Evolutionary conservation across 805 yeast species (phyloP), one percentile per base, ranked within the genome.

Genomic region (Ogataea degrootiae): DNA sequence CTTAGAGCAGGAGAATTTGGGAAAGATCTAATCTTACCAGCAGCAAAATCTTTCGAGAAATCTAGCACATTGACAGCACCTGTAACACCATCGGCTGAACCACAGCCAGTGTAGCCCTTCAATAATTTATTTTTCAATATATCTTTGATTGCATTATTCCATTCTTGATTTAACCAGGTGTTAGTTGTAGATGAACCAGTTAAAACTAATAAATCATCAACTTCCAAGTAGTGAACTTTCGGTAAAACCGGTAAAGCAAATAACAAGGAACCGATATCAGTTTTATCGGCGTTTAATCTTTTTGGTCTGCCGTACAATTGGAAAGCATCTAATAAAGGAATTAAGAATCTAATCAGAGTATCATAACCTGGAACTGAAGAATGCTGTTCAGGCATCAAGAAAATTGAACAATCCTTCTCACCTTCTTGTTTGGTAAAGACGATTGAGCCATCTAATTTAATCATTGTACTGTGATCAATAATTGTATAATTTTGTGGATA

Each of bases 161-260:
- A 86, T 33, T 79, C 80, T n/a, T 71, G 59, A 15, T 72, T 68
- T 5, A 75, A 55, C 92, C 92, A 85, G 35, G 57, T 42, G 35
- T 51, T 62, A 44, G 70, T 64, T 33, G 63, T 61, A 21, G 51
- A 60, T 41, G 63, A 57, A 48, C 53, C 54, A 3, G 71, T 67
- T 19, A 82, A 59, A 50, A 74, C 65, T 29, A 74, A 54, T 34
- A 84, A 56, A 53, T 86, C 94, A 31, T 79, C 76, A 2, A 82
- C 75, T 46, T 81, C 83, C 41, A 88, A 67, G 60, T 87, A 88
- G 59, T 87, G 83, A 37, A 82, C 83, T 47, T 77, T 77, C 0
- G 96, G 96, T 50, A 88, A 74, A 2, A 88, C 83, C 1, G 96
- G 96, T 60, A 88, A 75, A 2, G 87, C 96, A 68, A 87, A 88